A percentile compares a stretch with the other conserved stretches of the same genome.
Evolutionary conservation across 768 basidiomycete genomes (phyloP).

Genomic region (Phlebiopsis flavidoalba): DNA sequence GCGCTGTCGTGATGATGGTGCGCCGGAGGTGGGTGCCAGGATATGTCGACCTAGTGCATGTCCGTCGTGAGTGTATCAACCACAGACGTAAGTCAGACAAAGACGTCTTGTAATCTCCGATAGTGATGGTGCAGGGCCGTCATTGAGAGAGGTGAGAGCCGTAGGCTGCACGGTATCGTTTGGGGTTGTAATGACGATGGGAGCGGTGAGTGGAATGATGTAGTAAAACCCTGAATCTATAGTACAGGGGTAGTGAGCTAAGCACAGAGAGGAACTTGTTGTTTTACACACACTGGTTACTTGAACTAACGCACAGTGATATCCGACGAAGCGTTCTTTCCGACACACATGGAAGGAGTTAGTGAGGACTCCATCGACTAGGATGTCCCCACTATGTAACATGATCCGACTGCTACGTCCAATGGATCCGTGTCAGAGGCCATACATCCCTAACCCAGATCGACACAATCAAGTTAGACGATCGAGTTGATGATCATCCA

Average conservation of each 20-base stretch:
- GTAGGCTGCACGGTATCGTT: slow-evolving; percentile 33
- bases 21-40: slow-evolving; percentile 14
- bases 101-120: slow-evolving; percentile 60
- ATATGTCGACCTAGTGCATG: slow-evolving; percentile 20
- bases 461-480: too few relatives aligned
- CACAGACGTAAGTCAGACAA: not conserved
- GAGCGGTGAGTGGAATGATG: slow-evolving; percentile 52
- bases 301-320: slow-evolving; percentile 50
- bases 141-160: slow-evolving; percentile 27
- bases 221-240: slow-evolving; percentile 49
- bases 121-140: slow-evolving; percentile 41
- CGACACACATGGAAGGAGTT: slow-evolving; percentile 49
- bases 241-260: too few relatives aligned
- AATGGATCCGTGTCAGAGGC: slow-evolving; percentile 50
- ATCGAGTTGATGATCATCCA: too few relatives aligned
- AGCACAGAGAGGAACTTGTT: too few relatives aligned
- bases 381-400: slow-evolving; percentile 49
- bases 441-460: too few relatives aligned
- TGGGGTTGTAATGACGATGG: slow-evolving; percentile 39
- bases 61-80: not conserved
- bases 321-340: slow-evolving; percentile 39
- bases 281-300: slow-evolving; percentile 44
- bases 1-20: slow-evolving; percentile 25
- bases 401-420: too few relatives aligned
- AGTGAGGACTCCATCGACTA: slow-evolving; percentile 46